Base-by-base conservation (phyloP, 2,329 filamentous ascomycete species). In the Xylaria sp. region DNA sequence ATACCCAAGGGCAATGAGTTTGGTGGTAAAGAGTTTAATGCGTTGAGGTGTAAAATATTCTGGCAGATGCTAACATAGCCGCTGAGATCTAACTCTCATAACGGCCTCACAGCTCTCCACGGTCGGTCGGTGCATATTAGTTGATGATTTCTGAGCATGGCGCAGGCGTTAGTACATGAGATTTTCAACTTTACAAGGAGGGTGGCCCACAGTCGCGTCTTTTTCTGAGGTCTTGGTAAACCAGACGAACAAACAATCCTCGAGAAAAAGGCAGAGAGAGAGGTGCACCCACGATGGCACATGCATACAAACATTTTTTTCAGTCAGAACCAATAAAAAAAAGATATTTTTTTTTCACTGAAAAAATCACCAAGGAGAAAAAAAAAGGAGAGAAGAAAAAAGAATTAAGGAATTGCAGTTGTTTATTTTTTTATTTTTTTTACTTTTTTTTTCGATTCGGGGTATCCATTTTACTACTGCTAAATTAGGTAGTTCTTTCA, bases 141-240 rank as follows among this genome's bases (percentile, higher is more conserved):
- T 67, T 63, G 55, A 66, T 68, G 66, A 68, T 70, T 71, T 71
- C 63, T 30, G 23, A 75, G 74, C 73, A 75, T 68, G 73, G 74
- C 72, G 74, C 69, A 67, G 74, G 72, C 69, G 62, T 69, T 71
- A 30, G 52, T 59, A 53, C 35, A 46, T 50, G 53, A 50, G 23
- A 64, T 61, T 58, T 57, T 60, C 57, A 47, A 47, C 65, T 62
- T 62, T 54, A 66, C 60, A 54, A 53, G 48, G 48, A 30, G 54
- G 55, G 61, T 55, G 59, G 64, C 47, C 44, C 52, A 51, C 39
- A 51, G 37, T 57, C 46, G 34, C 16, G 50, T 55, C 58, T 56
- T 52, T 30, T 30, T 30, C 23, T 30, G 23, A 30, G 23, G 23
- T 30, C 5, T 30, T 30, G 23, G 4, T 4, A 30, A 30, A 30